phyloP scores from a whole-genome alignment of 352 stramenopile genomes.

The Albugo candida region DNA sequence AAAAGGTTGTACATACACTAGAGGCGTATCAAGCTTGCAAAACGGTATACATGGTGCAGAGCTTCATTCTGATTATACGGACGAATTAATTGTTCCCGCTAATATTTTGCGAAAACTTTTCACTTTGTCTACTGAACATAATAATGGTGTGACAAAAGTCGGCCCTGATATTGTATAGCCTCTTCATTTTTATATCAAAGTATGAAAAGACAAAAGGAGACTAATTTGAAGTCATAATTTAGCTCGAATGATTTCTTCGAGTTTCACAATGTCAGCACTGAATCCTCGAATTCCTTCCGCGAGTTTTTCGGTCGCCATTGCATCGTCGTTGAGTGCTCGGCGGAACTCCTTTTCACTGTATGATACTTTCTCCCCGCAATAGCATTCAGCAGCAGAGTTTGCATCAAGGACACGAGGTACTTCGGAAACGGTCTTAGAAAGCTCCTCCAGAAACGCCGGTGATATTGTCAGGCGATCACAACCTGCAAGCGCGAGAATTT shows the following conservation, averaged over 20 bases:
- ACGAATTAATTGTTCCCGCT: too few species aligned
- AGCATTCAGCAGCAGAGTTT: slow-evolving; percentile 45
- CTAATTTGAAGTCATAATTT: too few species aligned
- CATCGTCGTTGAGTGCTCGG: slow-evolving; percentile 95
- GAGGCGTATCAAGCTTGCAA: too few species aligned
- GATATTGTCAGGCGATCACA: slow-evolving; percentile 97
- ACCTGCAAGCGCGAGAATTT: slow-evolving; percentile 93
- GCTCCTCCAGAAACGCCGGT: slow-evolving; percentile 83
- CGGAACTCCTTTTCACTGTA: slow-evolving; percentile 92
- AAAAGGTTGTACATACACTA: too few species aligned
- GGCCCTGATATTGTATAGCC: too few species aligned
- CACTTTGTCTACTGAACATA: too few species aligned
- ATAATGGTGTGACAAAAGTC: too few species aligned
- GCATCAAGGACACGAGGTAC: slow-evolving; percentile 73
- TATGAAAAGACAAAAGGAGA: too few species aligned
- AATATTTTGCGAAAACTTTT: too few species aligned
- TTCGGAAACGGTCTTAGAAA: slow-evolving; percentile 55
- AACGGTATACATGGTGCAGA: too few species aligned
- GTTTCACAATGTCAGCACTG: slow-evolving; percentile 93
- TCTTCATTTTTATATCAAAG: too few species aligned
- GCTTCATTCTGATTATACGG: too few species aligned
- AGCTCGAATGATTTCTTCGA: slow-evolving; percentile 87
- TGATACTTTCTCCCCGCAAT: slow-evolving; percentile 56
- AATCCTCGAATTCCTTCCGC: slow-evolving; percentile 95
- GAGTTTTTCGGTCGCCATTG: slow-evolving; percentile 95